Evolutionary conservation across 1,139 yeast genomes (phyloP), one percentile per base, ranked within the genome.

Genomic region (Sugiyamaella xylanicola): DNA sequence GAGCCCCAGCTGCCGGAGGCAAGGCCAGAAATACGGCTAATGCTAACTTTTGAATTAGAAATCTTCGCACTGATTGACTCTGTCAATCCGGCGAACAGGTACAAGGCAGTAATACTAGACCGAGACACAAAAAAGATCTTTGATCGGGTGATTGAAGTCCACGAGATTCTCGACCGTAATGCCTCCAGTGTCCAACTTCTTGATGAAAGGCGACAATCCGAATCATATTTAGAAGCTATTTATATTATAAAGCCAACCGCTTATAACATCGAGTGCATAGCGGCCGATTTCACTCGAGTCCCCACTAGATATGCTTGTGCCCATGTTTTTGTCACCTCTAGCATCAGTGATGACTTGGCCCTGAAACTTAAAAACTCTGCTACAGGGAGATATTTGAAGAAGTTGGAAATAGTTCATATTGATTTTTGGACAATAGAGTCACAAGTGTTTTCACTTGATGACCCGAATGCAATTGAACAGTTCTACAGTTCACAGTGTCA

Each of bases 401-500:
- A 57, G 5, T 45, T 71, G 17, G 65, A 63, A 16, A 61, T 56
- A 2, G 70, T 66, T 11, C 63, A 66, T 48, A 61, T 83, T 35
- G 77, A 76, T 37, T 76, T 77, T 45, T 65, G 72, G 55, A 83
- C 86, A 3, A 70, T 75, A 29, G 86, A 83, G 65, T 63, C 79
- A 0, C 76, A 74, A 43, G 75, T 75, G 1, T 83, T 80, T 64
- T 70, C 82, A 9, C 67, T 71, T 74, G 67, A 69, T 45, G 68
- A 71, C 44, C 64, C 70, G 1, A 57, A 83, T 61, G 81, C 95
- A 1, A 76, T 90, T 72, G 92, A 92, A 45, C 76, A 85, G 37
- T 87, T 86, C 66, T 91, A 84, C 71, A 90, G 88, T 67, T 77
- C 75, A 41, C 77, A 81, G 55, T 90, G 96, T 66, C 70, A 75